Base-by-base conservation (phyloP, 1,284 basidiomycete species). In the Hymenochaete sp. region DNA sequence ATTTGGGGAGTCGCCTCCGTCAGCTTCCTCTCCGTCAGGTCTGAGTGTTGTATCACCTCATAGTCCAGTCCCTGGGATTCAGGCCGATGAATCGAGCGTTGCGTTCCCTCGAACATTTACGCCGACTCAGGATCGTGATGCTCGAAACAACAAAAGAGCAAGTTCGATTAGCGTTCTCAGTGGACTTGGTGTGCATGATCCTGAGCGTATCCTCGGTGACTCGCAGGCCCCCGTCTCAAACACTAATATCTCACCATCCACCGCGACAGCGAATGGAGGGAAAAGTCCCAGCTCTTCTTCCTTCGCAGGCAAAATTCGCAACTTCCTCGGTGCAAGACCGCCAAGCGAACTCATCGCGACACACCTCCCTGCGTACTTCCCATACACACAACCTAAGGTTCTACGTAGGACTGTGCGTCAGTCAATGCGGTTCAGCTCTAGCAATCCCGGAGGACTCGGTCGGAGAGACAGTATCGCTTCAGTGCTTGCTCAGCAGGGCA, bases 251-350 rank as follows among this genome's bases (percentile, higher is more conserved):
- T 56, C 61, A 21, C 62, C 60, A 18, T 8, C 42, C 18, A n/a
- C 44, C 45, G 27, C 48, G 36, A 10, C 26, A 47, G 7, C 53
- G 62, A 27, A 49, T 56, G 19, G 55, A 40, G 58, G 53, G 52
- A 76, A 73, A 51, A 55, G 51, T 45, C 37, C 60, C 5, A 47
- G 57, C n/a, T 59, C 60, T 46, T 79, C 76, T 55, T 67, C 77
- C 79, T 4, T 75, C 73, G 49, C 45, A 24, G 52, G 51, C 25
- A 87, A 84, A 61, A 68, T 97, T 51, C 90, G 92, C 64, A 95
- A 93, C 71, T 99, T 98, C 72, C 95, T 97, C 57, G 96, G 95
- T 8, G 95, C 98, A 59, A 85, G 96, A 37, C 96, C 96, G 1
- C 93, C 96, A 0, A 91, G 85, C 60, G 95, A 98, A 62, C 77